Base-by-base conservation (phyloP, 495 filamentous ascomycete genomes). In the Endocarpon pusillum region DNA sequence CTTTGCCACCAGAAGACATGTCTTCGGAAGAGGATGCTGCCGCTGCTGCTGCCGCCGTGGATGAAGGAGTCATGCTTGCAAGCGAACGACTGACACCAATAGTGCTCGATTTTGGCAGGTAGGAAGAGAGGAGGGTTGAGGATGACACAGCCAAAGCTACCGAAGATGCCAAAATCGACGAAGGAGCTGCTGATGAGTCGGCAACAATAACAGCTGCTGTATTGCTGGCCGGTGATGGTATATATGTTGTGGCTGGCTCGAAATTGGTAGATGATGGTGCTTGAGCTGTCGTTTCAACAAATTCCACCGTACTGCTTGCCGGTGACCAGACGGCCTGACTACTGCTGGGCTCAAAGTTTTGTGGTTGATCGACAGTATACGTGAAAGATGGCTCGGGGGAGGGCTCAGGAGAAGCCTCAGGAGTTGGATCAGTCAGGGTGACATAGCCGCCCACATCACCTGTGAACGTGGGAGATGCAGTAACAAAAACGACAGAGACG, bases 1-100 rank as follows among this genome's bases (percentile, higher is more conserved):
- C 86, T 46, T 81, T 87, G 24, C 74, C 77, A 24, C 73, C 80
- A 20, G 58, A 57, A 25, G 68, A 70, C 44, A 76, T 58, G 16
- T 72, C 75, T 33, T 45, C 45, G 11, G 57, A 52, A 14, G 40
- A 37, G 4, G 53, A 53, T 10, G 7, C 4, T 20, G 22, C 36
- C 4, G 39, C 21, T 17, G 38, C 35, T 25, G 51, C 21, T 21
- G 42, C 33, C 22, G 21, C 10, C 12, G 21, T 29, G 24, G 42
- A 19, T 21, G 16, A 14, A 12, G 21, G 8, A 12, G 34, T 34
- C 15, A 5, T 10, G 40, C 40, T 44, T 38, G 40, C n/a, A n/a
- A n/a, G n/a, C n/a, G n/a, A n/a, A n/a, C n/a, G n/a, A n/a, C n/a
- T n/a, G n/a, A n/a, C n/a, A n/a, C n/a, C n/a, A n/a, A n/a, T n/a